Conservation (phyloP, 768 basidiomycete genomes). For the Amanita exitialis region DNA sequence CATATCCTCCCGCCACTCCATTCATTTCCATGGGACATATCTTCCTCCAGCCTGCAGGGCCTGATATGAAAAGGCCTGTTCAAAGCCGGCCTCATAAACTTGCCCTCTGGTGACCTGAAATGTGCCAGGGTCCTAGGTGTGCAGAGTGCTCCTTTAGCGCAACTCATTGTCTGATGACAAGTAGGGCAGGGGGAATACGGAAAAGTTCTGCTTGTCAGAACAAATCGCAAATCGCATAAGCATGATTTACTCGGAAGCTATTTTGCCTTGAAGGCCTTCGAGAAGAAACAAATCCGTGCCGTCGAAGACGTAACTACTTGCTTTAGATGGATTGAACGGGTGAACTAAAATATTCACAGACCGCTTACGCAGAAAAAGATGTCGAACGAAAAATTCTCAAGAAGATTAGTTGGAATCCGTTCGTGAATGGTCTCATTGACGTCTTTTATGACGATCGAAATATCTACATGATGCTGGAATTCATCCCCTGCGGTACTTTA, state of each 20-base stretch:
- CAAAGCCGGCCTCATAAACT: conserved; percentile 28
- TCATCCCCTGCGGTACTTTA: conserved; percentile 34
- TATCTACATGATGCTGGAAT: conserved; percentile 43
- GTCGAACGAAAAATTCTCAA: conserved; percentile 31
- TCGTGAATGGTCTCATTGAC: conserved; percentile 35
- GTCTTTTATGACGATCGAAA: conserved; percentile 35
- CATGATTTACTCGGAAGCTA: conserved; percentile 24
- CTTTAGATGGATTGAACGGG: not conserved
- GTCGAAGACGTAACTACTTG: conserved; percentile 12
- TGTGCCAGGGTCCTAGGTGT: conserved; percentile 31
- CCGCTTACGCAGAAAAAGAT: conserved; percentile 20
- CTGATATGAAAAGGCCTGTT: conserved; percentile 14
- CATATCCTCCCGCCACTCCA: not conserved
- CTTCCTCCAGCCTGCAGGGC: not conserved
- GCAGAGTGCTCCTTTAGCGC: not conserved
- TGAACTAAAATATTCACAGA: conserved; percentile 8
- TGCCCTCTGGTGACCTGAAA: conserved; percentile 27
- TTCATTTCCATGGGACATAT: not conserved
- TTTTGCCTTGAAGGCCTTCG: conserved; percentile 37
- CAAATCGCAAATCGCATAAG: conserved; percentile 16
- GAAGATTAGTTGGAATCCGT: conserved; percentile 42
- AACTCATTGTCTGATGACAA: not conserved
- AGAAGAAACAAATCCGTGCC: conserved; percentile 23
- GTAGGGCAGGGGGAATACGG: conserved; percentile 32
- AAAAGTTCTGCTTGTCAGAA: conserved; percentile 31